phyloP scores from a whole-genome alignment of 2,329 filamentous ascomycete species.

The Aspergillus sp. region DNA sequence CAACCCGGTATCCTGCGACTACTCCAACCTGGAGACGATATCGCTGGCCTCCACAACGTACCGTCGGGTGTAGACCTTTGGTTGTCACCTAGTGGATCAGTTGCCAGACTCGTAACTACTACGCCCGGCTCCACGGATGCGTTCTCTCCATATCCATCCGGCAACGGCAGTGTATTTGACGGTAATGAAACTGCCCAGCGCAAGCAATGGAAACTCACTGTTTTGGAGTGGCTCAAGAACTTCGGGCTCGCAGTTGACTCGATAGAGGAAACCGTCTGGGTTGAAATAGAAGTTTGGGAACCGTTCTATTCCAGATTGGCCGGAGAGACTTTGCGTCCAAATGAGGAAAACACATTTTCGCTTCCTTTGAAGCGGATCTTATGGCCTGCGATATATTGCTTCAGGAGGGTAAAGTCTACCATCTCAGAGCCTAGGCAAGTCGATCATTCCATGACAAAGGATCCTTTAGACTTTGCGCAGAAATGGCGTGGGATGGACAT shows the following conservation, averaged over 20 bases:
- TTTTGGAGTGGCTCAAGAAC: slow-evolving; percentile 37
- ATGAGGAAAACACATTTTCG: slow-evolving; percentile 26
- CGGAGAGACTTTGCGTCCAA: slow-evolving; percentile 31
- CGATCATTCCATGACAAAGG: slow-evolving; percentile 16
- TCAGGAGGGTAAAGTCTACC: slow-evolving; percentile 32
- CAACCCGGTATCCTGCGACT: slow-evolving; percentile 39
- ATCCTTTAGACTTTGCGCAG: slow-evolving; percentile 45
- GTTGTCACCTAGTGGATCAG: slow-evolving; percentile 41
- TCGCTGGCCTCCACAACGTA: slow-evolving; percentile 15
- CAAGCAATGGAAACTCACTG: slow-evolving; percentile 37
- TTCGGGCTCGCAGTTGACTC: slow-evolving; percentile 34
- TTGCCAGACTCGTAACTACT: slow-evolving; percentile 33
- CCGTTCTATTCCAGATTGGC: slow-evolving; percentile 39
- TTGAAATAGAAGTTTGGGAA: slow-evolving; percentile 43
- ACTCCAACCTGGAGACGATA: slow-evolving; percentile 19
- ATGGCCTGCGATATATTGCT: slow-evolving; percentile 47
- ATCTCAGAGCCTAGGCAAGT: slow-evolving; percentile 17
- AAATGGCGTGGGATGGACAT: slow-evolving; percentile 37
- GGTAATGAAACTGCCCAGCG: slow-evolving; percentile 16
- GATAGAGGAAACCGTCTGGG: slow-evolving; percentile 36
- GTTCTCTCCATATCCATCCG: slow-evolving; percentile 21
- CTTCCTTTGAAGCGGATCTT: slow-evolving; percentile 42
- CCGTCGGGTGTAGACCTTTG: slow-evolving; percentile 37
- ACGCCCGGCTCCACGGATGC: slow-evolving; percentile 21
- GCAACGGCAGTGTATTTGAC: slow-evolving; percentile 11